Evolutionary conservation across 345 rosid species (phyloP), one percentile per base, ranked within the genome.

Genomic region (Salix dunnii): DNA sequence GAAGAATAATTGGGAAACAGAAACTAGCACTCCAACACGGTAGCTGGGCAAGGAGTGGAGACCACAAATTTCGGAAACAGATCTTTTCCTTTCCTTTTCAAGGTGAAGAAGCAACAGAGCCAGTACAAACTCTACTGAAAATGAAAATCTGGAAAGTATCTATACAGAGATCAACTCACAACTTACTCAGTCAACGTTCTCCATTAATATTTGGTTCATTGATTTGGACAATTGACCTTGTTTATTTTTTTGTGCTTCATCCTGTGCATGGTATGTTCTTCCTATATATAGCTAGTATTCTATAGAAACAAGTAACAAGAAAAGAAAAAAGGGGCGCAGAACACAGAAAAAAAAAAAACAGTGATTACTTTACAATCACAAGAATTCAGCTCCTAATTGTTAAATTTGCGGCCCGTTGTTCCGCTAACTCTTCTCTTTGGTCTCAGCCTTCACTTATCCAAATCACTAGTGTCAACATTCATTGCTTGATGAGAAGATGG

Each of bases 321-420:
- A 27, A 4, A 48, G 0, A 61, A 27, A 12, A 25, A 12, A 30
- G 16, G 3, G 14, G 14, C 60, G 74, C 81, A 75, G 6, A 74
- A 23, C n/a, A 17, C 63, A 28, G 27, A 7, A 69, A 38, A 49
- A 33, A 64, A 62, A 31, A 73, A 58, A 38, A 51, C 51, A 43
- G 65, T 36, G 55, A 60, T 43, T 82, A 85, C 71, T 42, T 51
- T 71, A 78, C 83, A 76, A 58, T 62, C 80, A 70, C 63, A 67
- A 35, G 17, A 69, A 65, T 40, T 42, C 55, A 58, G 21, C 65
- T 79, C 43, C 73, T 53, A 58, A 55, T 46, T 28, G 66, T n/a
- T 18, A 63, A 74, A 73, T 28, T 18, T 12, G 6, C 31, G 36
- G 33, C 16, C 61, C 58, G 17, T 20, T 8, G 28, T 61, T 48